phyloP scores from a whole-genome alignment of 2,329 filamentous ascomycete genomes.

The Cercospora nicotianae region DNA sequence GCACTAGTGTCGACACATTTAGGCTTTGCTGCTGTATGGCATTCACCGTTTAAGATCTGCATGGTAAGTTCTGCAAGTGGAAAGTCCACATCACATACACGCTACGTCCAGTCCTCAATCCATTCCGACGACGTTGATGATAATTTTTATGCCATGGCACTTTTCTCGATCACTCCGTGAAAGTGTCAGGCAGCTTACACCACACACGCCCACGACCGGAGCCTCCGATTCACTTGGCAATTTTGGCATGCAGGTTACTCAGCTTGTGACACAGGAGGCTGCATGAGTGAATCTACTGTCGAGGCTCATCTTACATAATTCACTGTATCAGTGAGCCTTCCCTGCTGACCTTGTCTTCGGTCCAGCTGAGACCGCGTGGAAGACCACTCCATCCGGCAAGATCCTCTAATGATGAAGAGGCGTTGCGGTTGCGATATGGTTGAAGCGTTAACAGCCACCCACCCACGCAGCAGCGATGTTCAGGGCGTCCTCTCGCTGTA shows the following conservation, averaged over 20 bases:
- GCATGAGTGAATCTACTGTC: neutral
- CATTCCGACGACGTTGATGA: too few relatives aligned
- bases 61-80: neutral
- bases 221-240: neutral
- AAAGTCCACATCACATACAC: neutral
- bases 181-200: too few relatives aligned
- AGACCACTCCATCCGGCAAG: neutral
- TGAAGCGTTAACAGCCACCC: neutral
- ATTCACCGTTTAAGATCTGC: neutral
- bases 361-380: neutral
- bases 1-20: neutral
- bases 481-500: too few relatives aligned
- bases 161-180: neutral
- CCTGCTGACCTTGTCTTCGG: neutral
- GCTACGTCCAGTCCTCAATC: too few relatives aligned
- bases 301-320: neutral
- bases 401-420: neutral
- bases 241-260: neutral
- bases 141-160: too few relatives aligned
- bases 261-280: neutral
- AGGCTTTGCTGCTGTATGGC: neutral
- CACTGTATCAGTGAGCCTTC: neutral
- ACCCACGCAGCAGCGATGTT: too few relatives aligned
- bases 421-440: neutral
- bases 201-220: too few relatives aligned